A percentile compares a stretch with the other conserved stretches of the same genome.
phyloP scores from a whole-genome alignment of 441 rosid species.

The Omphalea diandra region DNA sequence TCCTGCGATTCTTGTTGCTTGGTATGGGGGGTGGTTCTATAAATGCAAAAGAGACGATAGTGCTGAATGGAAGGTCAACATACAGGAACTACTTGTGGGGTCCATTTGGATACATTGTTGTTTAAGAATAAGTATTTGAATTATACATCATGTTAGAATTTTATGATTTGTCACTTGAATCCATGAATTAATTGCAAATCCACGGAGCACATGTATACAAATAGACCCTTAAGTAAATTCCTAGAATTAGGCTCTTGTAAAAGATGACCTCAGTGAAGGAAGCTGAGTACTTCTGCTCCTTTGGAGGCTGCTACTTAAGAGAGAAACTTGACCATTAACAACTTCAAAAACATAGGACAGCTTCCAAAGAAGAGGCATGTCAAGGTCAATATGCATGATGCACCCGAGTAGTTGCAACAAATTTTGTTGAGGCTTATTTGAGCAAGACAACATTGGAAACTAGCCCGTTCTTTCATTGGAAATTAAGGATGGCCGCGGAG shows the following conservation, averaged over 20 bases:
- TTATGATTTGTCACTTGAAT: too few relatives aligned
- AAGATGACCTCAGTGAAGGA: neutral
- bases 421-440: neutral
- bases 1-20: neutral
- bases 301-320: neutral
- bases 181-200: too few relatives aligned
- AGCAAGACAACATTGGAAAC: neutral
- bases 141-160: too few relatives aligned
- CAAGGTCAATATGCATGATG: neutral
- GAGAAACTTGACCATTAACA: neutral
- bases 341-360: too few relatives aligned
- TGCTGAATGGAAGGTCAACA: neutral
- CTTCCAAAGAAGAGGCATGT: too few relatives aligned
- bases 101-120: too few relatives aligned
- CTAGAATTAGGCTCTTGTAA: neutral
- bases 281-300: neutral
- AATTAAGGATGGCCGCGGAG: neutral
- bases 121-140: too few relatives aligned
- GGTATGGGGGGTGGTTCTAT: neutral
- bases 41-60: neutral
- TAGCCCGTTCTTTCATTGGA: neutral
- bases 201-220: too few relatives aligned
- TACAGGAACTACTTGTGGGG: neutral
- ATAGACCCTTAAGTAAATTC: neutral
- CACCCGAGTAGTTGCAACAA: neutral